A percentile compares a stretch with the other conserved stretches of the same genome.
Conservation (phyloP, 1,139 yeast genomes). For the Suhomyces choctaworum region DNA sequence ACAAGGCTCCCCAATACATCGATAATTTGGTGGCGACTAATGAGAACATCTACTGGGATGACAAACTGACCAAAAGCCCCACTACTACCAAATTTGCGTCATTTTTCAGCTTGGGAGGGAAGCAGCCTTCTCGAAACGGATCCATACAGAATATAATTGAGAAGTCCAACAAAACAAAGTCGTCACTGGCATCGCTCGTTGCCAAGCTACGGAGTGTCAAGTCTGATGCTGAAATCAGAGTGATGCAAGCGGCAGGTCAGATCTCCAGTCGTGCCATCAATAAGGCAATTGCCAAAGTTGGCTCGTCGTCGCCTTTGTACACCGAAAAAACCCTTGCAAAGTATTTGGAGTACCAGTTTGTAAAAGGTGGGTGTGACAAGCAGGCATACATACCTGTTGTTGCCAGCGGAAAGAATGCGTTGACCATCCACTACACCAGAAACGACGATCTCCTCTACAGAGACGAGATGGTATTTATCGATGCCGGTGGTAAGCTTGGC, state of each 20-base stretch:
- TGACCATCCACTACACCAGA: constrained; percentile 87
- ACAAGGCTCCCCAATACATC: constrained; percentile 43
- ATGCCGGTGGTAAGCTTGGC: constrained; percentile 93
- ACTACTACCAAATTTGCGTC: constrained; percentile 13
- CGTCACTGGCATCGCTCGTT: constrained; percentile 48
- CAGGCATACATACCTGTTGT: constrained; percentile 95
- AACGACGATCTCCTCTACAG: constrained; percentile 75
- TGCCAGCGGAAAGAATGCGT: constrained; percentile 86
- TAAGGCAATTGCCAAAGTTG: constrained; percentile 68
- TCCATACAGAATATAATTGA: constrained; percentile 24
- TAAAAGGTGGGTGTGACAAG: constrained; percentile 83
- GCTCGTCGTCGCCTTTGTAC: constrained; percentile 44
- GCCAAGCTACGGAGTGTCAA: constrained; percentile 67
- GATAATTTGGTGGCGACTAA: constrained; percentile 47
- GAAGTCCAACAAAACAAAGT: constrained; percentile 35
- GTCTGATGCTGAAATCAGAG: constrained; percentile 70
- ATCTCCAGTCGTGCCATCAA: constrained; percentile 84
- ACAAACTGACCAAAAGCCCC: constrained; percentile 25
- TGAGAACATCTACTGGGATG: constrained; percentile 52
- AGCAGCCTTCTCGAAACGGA: constrained; percentile 7
- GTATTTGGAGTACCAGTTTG: constrained; percentile 80
- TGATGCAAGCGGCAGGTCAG: constrained; percentile 80
- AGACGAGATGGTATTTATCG: constrained; percentile 86
- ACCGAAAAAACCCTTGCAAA: constrained; percentile 80
- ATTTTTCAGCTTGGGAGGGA: constrained; percentile 14